phyloP scores from a whole-genome alignment of 2,329 filamentous ascomycete species.

The Aspergillus intermedius region DNA sequence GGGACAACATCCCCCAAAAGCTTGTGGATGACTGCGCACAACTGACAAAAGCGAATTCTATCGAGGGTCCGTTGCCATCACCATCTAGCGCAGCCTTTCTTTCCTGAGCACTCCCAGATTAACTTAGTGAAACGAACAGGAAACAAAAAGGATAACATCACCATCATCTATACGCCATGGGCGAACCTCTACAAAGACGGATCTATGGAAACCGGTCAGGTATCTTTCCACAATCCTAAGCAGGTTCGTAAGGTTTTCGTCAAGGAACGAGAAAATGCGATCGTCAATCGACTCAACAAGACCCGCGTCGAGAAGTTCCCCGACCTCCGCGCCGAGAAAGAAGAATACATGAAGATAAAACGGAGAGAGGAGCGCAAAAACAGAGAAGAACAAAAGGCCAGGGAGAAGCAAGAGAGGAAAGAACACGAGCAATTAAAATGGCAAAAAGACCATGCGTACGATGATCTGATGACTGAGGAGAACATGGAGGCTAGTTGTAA shows the following conservation, averaged over 20 bases:
- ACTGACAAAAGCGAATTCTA: constrained; percentile 96
- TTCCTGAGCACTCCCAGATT: background rate
- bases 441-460: constrained; percentile 97
- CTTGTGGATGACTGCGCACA: constrained; percentile 87
- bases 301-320: constrained; percentile 84
- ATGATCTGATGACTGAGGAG: constrained; percentile 81
- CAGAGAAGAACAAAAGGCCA: constrained; percentile 34
- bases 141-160: constrained; percentile 98
- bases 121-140: constrained; percentile 45
- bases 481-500: constrained; percentile 73
- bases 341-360: constrained; percentile 65
- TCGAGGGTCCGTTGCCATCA: constrained; percentile 63
- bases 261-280: constrained; percentile 71
- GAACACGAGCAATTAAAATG: constrained; percentile 85
- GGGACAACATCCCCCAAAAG: constrained; percentile 71
- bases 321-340: constrained; percentile 74
- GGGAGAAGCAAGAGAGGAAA: constrained; percentile 47
- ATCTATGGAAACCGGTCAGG: constrained; percentile 90
- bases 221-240: constrained; percentile 84
- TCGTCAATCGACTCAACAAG: constrained; percentile 98
- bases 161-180: constrained; percentile 96
- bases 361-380: constrained; percentile 57
- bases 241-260: constrained; percentile 78
- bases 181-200: constrained; percentile 92
- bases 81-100: background rate